phyloP scores from a whole-genome alignment of 2,329 filamentous ascomycete genomes.

The Colletotrichum sp. region DNA sequence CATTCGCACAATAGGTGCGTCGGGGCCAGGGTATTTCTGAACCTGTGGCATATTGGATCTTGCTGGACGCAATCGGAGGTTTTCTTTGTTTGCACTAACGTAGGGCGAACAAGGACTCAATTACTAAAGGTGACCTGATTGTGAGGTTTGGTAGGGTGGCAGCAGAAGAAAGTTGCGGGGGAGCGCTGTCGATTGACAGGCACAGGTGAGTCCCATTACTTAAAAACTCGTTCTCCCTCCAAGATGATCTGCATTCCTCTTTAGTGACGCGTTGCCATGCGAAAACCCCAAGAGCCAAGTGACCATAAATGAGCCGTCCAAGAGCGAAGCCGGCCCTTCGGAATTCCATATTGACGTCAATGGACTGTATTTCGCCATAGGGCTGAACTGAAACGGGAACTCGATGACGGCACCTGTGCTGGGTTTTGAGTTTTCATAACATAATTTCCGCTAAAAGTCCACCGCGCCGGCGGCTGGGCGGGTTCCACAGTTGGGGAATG shows the following conservation, averaged over 20 bases:
- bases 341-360: slow-evolving; percentile 13
- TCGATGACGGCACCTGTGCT: slow-evolving; percentile 8
- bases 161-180: not conserved
- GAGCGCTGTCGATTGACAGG: not conserved
- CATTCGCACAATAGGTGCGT: slow-evolving; percentile 32
- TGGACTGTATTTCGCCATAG: not conserved
- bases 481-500: not conserved
- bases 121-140: not conserved
- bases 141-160: not conserved
- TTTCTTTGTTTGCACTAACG: not conserved
- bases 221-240: not conserved
- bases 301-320: not conserved
- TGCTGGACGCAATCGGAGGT: not conserved
- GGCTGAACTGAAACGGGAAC: not conserved
- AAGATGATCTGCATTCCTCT: not conserved
- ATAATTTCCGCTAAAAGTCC: slow-evolving; percentile 11
- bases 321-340: not conserved
- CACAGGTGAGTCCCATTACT: not conserved
- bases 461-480: slow-evolving; percentile 4
- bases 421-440: slow-evolving; percentile 18
- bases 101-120: not conserved
- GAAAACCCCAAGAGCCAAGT: not conserved
- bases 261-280: slow-evolving; percentile 3
- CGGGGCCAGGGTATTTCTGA: slow-evolving; percentile 11
- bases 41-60: not conserved